A percentile compares a stretch with the other conserved stretches of the same genome.
Conservation (phyloP, 2,329 filamentous ascomycete genomes). For the Zymoseptoria tritici region DNA sequence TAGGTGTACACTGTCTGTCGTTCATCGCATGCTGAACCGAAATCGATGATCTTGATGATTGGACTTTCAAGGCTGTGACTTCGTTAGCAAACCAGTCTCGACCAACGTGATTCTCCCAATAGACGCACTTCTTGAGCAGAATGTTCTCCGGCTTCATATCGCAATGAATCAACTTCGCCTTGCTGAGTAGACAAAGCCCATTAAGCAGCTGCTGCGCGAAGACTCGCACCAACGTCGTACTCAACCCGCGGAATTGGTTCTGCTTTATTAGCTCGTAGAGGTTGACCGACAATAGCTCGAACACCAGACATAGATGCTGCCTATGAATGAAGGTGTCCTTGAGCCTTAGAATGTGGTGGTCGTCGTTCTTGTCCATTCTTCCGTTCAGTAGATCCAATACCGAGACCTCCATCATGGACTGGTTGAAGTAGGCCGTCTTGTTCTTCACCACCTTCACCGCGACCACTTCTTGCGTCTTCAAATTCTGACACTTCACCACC, state of each 20-base stretch:
- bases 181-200: constrained; percentile 84
- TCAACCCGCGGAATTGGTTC: constrained; percentile 95
- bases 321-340: constrained; percentile 98
- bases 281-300: constrained; percentile 94
- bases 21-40: constrained; percentile 96
- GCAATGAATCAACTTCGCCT: constrained; percentile 93
- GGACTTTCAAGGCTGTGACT: constrained; percentile 72
- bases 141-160: constrained; percentile 99
- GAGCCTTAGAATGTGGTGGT: constrained; percentile 86
- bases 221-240: constrained; percentile 91
- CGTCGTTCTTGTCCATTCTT: constrained; percentile 98
- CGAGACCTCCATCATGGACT: constrained; percentile 99
- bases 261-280: constrained; percentile 98
- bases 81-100: constrained; percentile 3
- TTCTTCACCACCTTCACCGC: constrained; percentile 99
- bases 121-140: constrained; percentile 73
- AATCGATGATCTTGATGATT: constrained; percentile 99
- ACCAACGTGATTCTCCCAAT: neutral
- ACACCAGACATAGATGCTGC: constrained; percentile 93
- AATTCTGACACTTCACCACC: constrained; percentile 96
- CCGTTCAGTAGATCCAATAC: constrained; percentile 95
- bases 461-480: constrained; percentile 97
- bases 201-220: constrained; percentile 96
- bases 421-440: constrained; percentile 97
- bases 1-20: constrained; percentile 98